Conservation (phyloP, 176 grass and related monocot genomes). For the Musa beccarii region DNA sequence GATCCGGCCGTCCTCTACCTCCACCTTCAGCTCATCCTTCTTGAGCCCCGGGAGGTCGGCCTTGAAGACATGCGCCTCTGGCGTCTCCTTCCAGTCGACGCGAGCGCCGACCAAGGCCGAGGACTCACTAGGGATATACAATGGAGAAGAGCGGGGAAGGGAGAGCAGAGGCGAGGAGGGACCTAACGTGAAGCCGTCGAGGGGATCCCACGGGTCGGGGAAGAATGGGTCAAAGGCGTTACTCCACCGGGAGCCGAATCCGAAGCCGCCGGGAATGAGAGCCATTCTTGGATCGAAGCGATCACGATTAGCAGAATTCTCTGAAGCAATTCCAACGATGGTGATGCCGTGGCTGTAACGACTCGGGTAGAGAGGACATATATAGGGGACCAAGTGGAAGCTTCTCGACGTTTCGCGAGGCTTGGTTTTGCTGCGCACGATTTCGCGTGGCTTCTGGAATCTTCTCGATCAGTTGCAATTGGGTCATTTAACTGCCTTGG, state of each 20-base stretch:
- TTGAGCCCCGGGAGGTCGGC: slow-evolving; percentile 12
- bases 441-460: too few species aligned
- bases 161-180: not conserved
- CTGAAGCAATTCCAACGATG: too few species aligned
- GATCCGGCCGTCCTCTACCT: slow-evolving; percentile 1
- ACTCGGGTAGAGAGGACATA: too few species aligned
- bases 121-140: not conserved
- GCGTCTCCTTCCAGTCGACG: slow-evolving; percentile 5
- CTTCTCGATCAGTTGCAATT: too few species aligned
- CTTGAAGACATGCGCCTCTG: slow-evolving; percentile 2
- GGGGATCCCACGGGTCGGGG: not conserved
- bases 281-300: not conserved
- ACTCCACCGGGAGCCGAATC: not conserved
- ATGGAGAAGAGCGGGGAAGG: not conserved
- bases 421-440: too few species aligned
- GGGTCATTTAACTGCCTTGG: too few species aligned
- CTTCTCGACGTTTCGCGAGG: too few species aligned
- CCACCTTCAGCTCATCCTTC: slow-evolving; percentile 6
- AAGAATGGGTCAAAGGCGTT: not conserved
- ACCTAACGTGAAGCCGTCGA: not conserved
- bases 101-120: not conserved
- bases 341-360: too few species aligned
- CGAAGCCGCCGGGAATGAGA: not conserved
- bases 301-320: too few species aligned
- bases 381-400: too few species aligned